Base-by-base conservation (phyloP, 441 rosid genomes). In the Jatropha podagrica region DNA sequence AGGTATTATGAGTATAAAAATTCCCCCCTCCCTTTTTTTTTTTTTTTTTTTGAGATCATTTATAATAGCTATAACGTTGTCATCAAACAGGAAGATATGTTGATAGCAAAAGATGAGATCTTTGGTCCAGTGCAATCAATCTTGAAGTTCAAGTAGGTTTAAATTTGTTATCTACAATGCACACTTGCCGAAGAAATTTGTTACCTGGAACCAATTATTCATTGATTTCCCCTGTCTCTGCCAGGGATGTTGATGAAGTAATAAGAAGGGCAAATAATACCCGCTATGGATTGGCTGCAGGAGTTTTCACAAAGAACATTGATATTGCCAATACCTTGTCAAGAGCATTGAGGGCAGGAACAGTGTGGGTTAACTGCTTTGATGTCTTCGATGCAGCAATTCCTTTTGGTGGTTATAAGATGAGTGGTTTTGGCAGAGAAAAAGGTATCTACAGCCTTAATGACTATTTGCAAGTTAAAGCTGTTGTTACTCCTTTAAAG, bases 111-210 rank as follows among this genome's bases (percentile, higher is more conserved):
- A 68, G 97, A 94, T 2, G 98, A 94, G 86, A 94, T 94, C 58
- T 94, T 94, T 6, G 98, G 98, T 59, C 97, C 98, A 0, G 97
- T 95, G 71, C 98, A 94, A 42, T 84, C 97, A 62, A 91, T 94
- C 85, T 83, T 94, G 83, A 94, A 94, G 83, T 92, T 90, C 89
- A 94, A 87, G 97, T 94, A 74, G 78, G 84, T 72, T 26, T 11
- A 4, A 56, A 58, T 20, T 54, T 58, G 12, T 58, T 20, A 20
- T 32, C 61, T 32, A 32, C 20, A 37, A n/a, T 18, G 27, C 7
- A 8, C 10, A 54, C 14, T 58, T 20, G 61, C 3, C 56, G 15
- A 48, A 51, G 54, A 5, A 37, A 20, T 32, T 52, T 52, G 32
- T 32, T 32, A 32, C 32, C 32, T 32, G 32, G 10, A 44, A 44